Evolutionary conservation across 2,329 filamentous ascomycete species (phyloP).

Genomic region (Xylariaceae sp.): DNA sequence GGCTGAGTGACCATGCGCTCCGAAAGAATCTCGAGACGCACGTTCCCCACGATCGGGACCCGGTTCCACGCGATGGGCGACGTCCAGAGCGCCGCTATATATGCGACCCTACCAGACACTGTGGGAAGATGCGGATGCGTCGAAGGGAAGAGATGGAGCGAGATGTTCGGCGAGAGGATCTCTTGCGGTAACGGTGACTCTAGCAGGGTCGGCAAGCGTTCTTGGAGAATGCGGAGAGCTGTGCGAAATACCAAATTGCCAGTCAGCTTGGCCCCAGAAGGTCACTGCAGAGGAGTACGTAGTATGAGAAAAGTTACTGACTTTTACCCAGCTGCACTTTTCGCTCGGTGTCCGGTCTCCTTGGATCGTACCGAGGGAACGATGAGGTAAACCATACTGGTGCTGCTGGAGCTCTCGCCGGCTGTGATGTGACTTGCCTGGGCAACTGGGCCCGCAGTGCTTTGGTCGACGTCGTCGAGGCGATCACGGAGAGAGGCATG

Average conservation of each 20-base stretch:
- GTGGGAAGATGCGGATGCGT: constrained; percentile 85
- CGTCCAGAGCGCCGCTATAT: constrained; percentile 91
- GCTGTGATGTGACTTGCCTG: constrained; percentile 18
- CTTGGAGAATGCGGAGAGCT: constrained; percentile 59
- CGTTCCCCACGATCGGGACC: constrained; percentile 84
- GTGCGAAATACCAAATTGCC: neutral
- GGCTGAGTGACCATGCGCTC: constrained; percentile 74
- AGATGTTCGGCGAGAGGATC: constrained; percentile 69
- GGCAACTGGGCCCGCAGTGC: constrained; percentile 11
- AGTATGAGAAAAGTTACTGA: constrained; percentile 32
- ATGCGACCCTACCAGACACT: constrained; percentile 86
- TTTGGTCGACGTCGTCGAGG: constrained; percentile 9
- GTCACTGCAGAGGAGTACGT: neutral
- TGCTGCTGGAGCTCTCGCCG: constrained; percentile 25
- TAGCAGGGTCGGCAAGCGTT: constrained; percentile 61
- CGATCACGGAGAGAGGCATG: constrained; percentile 4
- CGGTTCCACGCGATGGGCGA: constrained; percentile 94
- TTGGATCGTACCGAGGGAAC: constrained; percentile 27
- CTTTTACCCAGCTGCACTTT: constrained; percentile 60
- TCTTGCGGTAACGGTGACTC: constrained; percentile 65
- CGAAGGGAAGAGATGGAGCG: constrained; percentile 64
- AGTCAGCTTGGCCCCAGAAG: constrained; percentile 8
- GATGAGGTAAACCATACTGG: constrained; percentile 42
- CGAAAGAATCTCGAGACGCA: constrained; percentile 78
- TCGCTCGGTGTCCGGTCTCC: constrained; percentile 44